Evolutionary conservation across 208 protist genomes (phyloP), one percentile per base, ranked within the genome.

Genomic region (Trypanosoma cruzi): DNA sequence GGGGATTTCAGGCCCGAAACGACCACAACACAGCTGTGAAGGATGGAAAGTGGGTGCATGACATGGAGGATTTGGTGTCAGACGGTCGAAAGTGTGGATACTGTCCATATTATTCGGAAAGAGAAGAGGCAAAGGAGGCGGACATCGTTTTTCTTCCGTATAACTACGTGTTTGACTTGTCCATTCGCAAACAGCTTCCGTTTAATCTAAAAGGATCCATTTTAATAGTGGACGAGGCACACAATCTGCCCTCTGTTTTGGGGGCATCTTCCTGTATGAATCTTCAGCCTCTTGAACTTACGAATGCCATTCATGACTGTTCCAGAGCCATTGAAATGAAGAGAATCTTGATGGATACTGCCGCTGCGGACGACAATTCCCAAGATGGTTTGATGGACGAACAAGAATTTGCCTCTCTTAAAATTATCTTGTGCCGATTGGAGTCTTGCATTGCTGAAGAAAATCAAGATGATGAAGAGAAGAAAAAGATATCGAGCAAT

Each of bases 81-180:
- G 75, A 90, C 31, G 96, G 94, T 4, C 66, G 71, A 7, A 77
- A 78, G 20, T 67, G 68, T 31, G 79, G 71, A 18, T 95, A 98
- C 68, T 99, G 98, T 77, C 97, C 98, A 16, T 99, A 98, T 72
- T 99, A 89, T 82, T 84, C 89, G 18, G 81, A 97, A 44, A 86
- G 96, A 26, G 93, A 97, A 20, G 69, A 80, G 13, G 59, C 88
- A 32, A 84, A 86, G 29, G 78, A 74, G 6, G 91, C 98, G 6
- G 92, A 99, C 62, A 64, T 99, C n/a, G 81, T 99, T 4, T 97
- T 99, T 64, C 83, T 98, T 81, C 98, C 98, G 22, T 99, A 99
- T 84, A 99, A 99, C 85, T 99, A 99, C 75, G 58, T 99, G 0
- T 82, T 99, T 40, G 98, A 99, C 70, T 71, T 86, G 3, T 62